Evolutionary conservation across 345 rosid species (phyloP).

Genomic region (Ceriops decandra): DNA sequence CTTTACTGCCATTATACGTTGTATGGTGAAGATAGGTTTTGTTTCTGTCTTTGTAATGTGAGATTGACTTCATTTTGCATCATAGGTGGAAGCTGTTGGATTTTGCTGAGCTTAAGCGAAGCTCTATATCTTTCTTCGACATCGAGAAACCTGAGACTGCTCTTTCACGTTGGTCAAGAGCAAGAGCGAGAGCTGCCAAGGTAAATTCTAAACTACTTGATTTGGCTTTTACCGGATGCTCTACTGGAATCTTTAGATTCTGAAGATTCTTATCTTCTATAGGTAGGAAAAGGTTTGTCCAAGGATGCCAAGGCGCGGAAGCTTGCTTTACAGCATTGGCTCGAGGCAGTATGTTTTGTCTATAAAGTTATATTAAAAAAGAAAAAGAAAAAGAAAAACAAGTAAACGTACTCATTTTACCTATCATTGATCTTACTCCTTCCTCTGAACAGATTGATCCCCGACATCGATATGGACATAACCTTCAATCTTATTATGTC

Average conservation of each 20-base stretch:
- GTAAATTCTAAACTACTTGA: conserved; percentile 26
- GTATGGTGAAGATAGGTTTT: background rate
- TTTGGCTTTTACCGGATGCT: background rate
- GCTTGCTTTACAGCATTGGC: conserved; percentile 95
- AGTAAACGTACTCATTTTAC: background rate
- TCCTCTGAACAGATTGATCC: conserved; percentile 71
- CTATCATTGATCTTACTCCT: conserved; percentile 15
- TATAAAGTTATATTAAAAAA: background rate
- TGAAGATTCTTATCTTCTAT: conserved; percentile 1
- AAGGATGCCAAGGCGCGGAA: conserved; percentile 79
- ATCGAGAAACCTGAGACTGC: conserved; percentile 77
- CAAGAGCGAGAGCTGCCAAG: conserved; percentile 84
- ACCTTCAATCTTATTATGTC: conserved; percentile 79
- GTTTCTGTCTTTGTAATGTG: background rate
- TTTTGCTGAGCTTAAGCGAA: conserved; percentile 85
- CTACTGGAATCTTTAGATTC: background rate
- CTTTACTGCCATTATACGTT: background rate
- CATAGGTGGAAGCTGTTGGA: conserved; percentile 90
- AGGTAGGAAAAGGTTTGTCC: conserved; percentile 92
- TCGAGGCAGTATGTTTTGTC: conserved; percentile 70
- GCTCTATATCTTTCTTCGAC: conserved; percentile 88
- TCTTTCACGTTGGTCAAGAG: conserved; percentile 87
- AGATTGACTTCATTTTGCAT: conserved; percentile 1
- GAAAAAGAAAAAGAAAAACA: background rate
- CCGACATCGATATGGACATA: conserved; percentile 93